Conservation (phyloP, 495 filamentous ascomycete species). For the Filosporella fistucella region DNA sequence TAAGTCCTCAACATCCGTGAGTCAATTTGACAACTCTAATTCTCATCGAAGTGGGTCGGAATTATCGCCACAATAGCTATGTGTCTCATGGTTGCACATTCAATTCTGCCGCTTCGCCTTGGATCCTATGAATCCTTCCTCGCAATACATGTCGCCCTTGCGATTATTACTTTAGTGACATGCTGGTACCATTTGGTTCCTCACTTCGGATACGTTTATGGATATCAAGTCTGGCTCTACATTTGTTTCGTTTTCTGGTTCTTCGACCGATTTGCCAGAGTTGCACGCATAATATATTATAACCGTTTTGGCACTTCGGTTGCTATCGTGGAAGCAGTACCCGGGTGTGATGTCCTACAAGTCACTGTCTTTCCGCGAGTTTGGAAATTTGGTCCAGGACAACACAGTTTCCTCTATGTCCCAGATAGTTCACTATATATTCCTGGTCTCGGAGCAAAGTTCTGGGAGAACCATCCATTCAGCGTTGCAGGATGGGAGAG, state of each 20-base stretch:
- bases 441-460: slow-evolving; percentile 37
- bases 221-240: slow-evolving; percentile 1
- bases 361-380: not conserved
- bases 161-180: slow-evolving; percentile 35
- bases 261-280: slow-evolving; percentile 43
- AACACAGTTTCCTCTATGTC: slow-evolving; percentile 55
- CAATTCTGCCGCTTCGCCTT: slow-evolving; percentile 42
- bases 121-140: slow-evolving; percentile 51
- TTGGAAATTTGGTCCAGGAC: slow-evolving; percentile 23
- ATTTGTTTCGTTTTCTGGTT: slow-evolving; percentile 39
- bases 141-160: slow-evolving; percentile 47
- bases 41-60: no score
- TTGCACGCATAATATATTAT: slow-evolving; percentile 27
- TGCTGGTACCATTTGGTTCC: not conserved
- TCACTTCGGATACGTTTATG: not conserved
- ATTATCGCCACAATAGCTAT: slow-evolving; percentile 44
- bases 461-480: slow-evolving; percentile 60
- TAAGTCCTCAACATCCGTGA: no score
- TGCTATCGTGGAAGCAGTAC: not conserved
- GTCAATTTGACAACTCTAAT: no score
- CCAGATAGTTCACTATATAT: no score
- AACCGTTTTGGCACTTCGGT: not conserved
- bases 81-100: slow-evolving; percentile 38
- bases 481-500: slow-evolving; percentile 36
- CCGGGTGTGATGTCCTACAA: slow-evolving; percentile 34